Evolutionary conservation across 148 eudicot species (phyloP), one percentile per base, ranked within the genome.

Genomic region (Cornus suecica): DNA sequence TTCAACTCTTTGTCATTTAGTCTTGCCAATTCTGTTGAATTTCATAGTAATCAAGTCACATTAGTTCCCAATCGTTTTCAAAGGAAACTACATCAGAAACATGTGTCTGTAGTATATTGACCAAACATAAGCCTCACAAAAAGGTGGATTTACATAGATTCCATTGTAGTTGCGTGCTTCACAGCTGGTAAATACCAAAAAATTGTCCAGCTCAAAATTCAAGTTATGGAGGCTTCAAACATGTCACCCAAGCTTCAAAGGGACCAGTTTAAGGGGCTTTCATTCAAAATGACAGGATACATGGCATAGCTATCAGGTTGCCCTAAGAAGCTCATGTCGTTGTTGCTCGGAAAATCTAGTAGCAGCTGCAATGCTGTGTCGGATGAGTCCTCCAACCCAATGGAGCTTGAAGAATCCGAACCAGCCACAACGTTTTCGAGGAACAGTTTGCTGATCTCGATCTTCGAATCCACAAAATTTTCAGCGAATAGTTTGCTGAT

Each of bases 241-340:
- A 70, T 11, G 51, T 80, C 0, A 80, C 85, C 0, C 70, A 83
- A 30, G 42, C 82, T 63, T 83, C 86, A 76, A 84, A 37, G 54
- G 20, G 54, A 48, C 18, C 54, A 48, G 20, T 66, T 62, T 58
- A 76, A 82, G 74, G 37, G 10, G 61, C 41, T 72, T 65, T 30
- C 69, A 31, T 13, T 58, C 56, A 66, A 8, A 58, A 79, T 63
- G 45, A 76, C 51, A 27, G 76, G 78, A 80, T 79, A 88, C 34
- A 74, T 25, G 34, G 62, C 68, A 72, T 79, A 87, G 75, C 75
- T 77, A 73, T 86, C 80, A 2, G 42, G 25, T n/a, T 87, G 77
- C 73, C 83, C 98, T 74, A 96, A 78, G 79, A 96, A 91, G 83
- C 91, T 96, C 98, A 96, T 93, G 84, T 96, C 97, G 79, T 87